These are phyloP conservation scores for Candida loeiensis DNA, from an alignment of 805 yeast species.

Conservation along the genomic window DNA sequence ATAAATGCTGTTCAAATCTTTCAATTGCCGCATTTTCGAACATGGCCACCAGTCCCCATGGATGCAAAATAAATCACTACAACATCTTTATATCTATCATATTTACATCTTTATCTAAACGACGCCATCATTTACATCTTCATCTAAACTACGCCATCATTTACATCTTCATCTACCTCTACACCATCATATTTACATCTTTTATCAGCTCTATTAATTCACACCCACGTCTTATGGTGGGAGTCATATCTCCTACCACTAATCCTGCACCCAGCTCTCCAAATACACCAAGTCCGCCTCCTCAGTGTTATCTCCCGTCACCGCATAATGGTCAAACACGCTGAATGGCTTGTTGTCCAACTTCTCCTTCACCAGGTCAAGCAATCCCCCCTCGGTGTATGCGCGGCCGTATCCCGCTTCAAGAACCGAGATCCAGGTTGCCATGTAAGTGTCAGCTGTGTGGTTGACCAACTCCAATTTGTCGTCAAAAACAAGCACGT, in stretches of 20 bases:
- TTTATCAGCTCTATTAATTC: background rate
- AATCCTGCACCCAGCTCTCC: conserved; percentile 43
- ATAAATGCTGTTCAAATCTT: too few relatives aligned
- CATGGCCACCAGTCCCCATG: too few relatives aligned
- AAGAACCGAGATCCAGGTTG: conserved; percentile 78
- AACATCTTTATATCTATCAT: too few relatives aligned
- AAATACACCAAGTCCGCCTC: conserved; percentile 43
- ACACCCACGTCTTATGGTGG: too few relatives aligned
- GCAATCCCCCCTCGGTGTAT: conserved; percentile 19
- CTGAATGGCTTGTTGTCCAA: conserved; percentile 26
- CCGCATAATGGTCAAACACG: conserved; percentile 41
- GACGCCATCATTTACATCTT: too few relatives aligned
- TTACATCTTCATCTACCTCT: too few relatives aligned
- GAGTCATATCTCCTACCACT: background rate
- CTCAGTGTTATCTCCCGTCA: conserved; percentile 33
- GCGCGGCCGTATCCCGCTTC: conserved; percentile 58
- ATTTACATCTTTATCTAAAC: too few relatives aligned
- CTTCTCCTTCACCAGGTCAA: conserved; percentile 6
- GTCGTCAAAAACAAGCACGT: conserved; percentile 84
- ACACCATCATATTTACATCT: background rate
- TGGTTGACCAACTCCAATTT: conserved; percentile 61
- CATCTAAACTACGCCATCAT: too few relatives aligned
- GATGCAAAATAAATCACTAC: too few relatives aligned
- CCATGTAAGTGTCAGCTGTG: conserved; percentile 62
- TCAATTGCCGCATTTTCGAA: too few relatives aligned